phyloP scores from a whole-genome alignment of 2,329 filamentous ascomycete species.

The Rutstroemia sp. region DNA sequence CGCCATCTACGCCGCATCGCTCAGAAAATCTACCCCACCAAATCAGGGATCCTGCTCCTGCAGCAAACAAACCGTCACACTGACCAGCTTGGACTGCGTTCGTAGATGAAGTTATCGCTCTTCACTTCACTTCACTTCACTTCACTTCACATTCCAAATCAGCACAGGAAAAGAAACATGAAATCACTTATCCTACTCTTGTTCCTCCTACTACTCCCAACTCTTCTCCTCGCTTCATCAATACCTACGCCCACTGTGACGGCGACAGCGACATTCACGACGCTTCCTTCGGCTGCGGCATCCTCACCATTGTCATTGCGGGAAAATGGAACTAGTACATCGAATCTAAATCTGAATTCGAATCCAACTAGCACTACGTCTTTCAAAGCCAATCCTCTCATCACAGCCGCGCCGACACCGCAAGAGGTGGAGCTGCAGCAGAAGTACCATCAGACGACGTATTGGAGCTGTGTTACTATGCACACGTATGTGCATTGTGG shows the following conservation, averaged over 20 bases:
- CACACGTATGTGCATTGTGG: slow-evolving; percentile 21
- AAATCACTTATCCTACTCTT: neutral
- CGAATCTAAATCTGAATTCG: too few species aligned
- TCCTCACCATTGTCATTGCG: neutral
- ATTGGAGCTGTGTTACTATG: slow-evolving; percentile 23
- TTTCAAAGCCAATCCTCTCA: slow-evolving; percentile 1
- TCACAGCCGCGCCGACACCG: slow-evolving; percentile 12
- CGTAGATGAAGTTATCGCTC: neutral
- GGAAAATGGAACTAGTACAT: neutral
- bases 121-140: too few species aligned
- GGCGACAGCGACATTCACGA: neutral
- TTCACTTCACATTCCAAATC: neutral
- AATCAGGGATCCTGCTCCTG: neutral
- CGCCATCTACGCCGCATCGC: neutral
- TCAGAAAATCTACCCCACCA: neutral
- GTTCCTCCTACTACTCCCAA: neutral
- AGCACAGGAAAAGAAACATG: neutral
- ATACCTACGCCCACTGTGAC: neutral
- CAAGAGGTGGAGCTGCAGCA: slow-evolving; percentile 13
- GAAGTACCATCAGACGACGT: slow-evolving; percentile 28
- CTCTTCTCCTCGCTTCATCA: neutral
- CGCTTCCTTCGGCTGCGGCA: neutral
- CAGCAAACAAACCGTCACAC: neutral
- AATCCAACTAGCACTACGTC: neutral
- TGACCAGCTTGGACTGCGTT: neutral